Evolutionary conservation across 345 rosid genomes (phyloP).

Genomic region (Dipteronia dyeriana): DNA sequence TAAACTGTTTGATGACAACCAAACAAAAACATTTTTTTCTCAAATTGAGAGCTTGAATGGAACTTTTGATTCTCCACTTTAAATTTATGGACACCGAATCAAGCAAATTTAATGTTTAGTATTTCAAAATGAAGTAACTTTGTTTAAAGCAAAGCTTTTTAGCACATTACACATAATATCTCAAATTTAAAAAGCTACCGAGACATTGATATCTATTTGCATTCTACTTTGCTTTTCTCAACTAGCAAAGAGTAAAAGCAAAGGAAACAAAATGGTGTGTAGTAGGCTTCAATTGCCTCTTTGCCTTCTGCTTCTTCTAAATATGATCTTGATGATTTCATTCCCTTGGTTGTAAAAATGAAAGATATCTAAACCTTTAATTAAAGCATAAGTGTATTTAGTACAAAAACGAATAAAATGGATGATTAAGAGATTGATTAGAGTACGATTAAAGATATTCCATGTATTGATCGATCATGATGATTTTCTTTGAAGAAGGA

Average conservation of each 20-base stretch:
- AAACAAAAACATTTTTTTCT: constrained; percentile 2
- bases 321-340: constrained; percentile 7
- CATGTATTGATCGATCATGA: neutral
- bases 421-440: constrained; percentile 19
- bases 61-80: constrained; percentile 18
- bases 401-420: constrained; percentile 13
- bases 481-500: neutral
- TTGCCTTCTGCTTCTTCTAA: constrained; percentile 18
- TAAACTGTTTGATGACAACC: constrained; percentile 4
- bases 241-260: neutral
- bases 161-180: neutral
- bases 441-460: constrained; percentile 29
- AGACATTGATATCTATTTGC: constrained; percentile 19
- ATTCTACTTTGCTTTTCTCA: constrained; percentile 17
- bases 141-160: constrained; percentile 18
- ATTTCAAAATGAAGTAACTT: neutral
- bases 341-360: neutral
- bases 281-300: constrained; percentile 9
- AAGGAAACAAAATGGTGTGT: neutral
- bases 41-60: constrained; percentile 1
- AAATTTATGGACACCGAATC: constrained; percentile 10
- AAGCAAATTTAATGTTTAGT: constrained; percentile 15
- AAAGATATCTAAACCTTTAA: constrained; percentile 12
- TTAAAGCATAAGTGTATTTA: constrained; percentile 20
- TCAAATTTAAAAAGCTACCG: constrained; percentile 18